phyloP scores from a whole-genome alignment of 2,329 filamentous ascomycete species.

The Fusarium subtropicale region DNA sequence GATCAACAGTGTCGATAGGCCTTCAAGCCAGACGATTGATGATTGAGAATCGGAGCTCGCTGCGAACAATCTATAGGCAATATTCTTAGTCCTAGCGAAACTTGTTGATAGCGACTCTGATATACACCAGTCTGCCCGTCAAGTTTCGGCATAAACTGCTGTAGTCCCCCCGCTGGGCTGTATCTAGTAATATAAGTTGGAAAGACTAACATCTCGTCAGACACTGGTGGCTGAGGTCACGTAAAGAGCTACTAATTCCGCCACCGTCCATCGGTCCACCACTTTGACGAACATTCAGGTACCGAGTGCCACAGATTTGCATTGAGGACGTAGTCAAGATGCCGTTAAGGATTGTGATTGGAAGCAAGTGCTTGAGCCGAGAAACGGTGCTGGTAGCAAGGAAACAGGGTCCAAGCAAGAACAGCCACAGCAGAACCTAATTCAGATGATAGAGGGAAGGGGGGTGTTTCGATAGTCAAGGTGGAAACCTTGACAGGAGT shows the following conservation, averaged over 20 bases:
- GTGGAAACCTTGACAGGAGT: constrained; percentile 22
- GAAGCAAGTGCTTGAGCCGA: constrained; percentile 21
- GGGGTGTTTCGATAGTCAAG: constrained; percentile 22
- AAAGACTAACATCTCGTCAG: constrained; percentile 21
- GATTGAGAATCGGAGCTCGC: constrained; percentile 7
- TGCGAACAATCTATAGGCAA: neutral
- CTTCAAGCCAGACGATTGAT: constrained; percentile 27
- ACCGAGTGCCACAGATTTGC: constrained; percentile 38
- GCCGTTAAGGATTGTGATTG: constrained; percentile 28
- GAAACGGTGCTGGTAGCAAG: constrained; percentile 34
- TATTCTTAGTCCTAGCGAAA: constrained; percentile 1
- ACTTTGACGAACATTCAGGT: constrained; percentile 37
- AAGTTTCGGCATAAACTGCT: constrained; percentile 10
- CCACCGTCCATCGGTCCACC: constrained; percentile 34
- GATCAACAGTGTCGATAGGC: constrained; percentile 3
- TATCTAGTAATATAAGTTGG: constrained; percentile 11
- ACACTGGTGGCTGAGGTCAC: constrained; percentile 34
- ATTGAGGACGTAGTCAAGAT: constrained; percentile 17
- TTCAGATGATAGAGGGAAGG: neutral
- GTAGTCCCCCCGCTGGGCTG: constrained; percentile 24
- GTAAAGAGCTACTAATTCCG: constrained; percentile 24
- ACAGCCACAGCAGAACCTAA: constrained; percentile 36
- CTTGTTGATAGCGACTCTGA: constrained; percentile 1
- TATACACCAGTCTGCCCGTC: constrained; percentile 16
- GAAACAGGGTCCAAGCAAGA: constrained; percentile 34